Base-by-base conservation (phyloP, 441 rosid species). In the Hypseocharis bilobata region DNA sequence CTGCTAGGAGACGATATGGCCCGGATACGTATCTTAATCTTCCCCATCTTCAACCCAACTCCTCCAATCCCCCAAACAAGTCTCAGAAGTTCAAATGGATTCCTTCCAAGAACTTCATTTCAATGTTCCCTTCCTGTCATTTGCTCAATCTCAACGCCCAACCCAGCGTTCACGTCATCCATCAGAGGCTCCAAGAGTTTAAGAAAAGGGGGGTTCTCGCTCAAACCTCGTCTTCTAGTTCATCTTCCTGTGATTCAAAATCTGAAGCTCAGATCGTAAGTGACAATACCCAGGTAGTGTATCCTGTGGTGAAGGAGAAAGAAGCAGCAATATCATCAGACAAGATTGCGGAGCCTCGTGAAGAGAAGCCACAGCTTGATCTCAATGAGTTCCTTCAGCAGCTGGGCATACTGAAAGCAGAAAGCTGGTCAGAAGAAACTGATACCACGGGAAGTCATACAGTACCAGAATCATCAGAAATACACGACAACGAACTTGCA, bases 381-480 rank as follows among this genome's bases (percentile, higher is more conserved):
- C 80, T 92, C 14, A 86, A 81, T 36, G 97, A 90, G 88, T 90
- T 88, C 60, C 96, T 92, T 67, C 88, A 90, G 79, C 98, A 92
- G 65, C 56, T 88, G 22, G 98, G 97, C 30, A 84, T 92, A 40
- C 69, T 86, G 52, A 87, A 86, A 68, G 85, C 72, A 11, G 81
- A 72, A 2, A 36, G 67, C 27, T 80, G 61, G 22, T 68, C 64
- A 23, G 81, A 78, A 62, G 82, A 27, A 44, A 65, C 23, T n/a
- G 78, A 65, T 23, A 59, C 38, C 27, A 68, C 75, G n/a, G 81
- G 67, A 70, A 70, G 66, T 52, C 66, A 62, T 28, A 20, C 36
- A 14, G 75, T 10, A 52, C 77, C 30, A 52, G 89, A 83, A 70
- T 72, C 82, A 34, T 63, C 74, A 3, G 22, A 60, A n/a, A 66